These are phyloP conservation scores for Phytophthora pini DNA, from an alignment of 352 stramenopile genomes.

Conservation along the genomic window DNA sequence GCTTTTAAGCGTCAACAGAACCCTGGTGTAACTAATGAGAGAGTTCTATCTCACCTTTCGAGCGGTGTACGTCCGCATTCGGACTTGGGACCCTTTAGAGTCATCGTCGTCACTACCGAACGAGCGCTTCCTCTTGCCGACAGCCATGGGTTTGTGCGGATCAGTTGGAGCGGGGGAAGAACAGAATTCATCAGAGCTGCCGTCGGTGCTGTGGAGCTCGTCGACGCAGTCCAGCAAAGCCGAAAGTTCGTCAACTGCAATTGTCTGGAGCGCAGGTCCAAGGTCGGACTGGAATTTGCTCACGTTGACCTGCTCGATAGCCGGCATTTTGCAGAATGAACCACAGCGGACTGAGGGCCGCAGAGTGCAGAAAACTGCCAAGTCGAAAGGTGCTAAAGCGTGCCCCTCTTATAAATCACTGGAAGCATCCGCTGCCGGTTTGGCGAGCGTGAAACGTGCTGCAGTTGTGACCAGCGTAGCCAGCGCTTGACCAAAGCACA, in stretches of 20 bases:
- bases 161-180: background rate
- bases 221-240: constrained; percentile 13
- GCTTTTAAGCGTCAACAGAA: too few species aligned
- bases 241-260: constrained; percentile 21
- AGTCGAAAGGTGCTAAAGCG: too few species aligned
- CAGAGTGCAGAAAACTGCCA: constrained; percentile 16
- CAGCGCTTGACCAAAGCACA: too few species aligned
- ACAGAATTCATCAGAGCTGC: constrained; percentile 16
- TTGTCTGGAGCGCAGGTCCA: background rate
- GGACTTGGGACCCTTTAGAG: constrained; percentile 5
- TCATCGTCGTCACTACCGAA: constrained; percentile 18
- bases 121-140: constrained; percentile 21
- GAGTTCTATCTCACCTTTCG: constrained; percentile 26
- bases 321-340: constrained; percentile 23
- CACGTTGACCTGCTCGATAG: constrained; percentile 5
- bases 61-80: constrained; percentile 37
- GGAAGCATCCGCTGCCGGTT: background rate
- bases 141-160: background rate
- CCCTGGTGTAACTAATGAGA: background rate
- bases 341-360: background rate
- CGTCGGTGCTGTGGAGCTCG: constrained; percentile 8
- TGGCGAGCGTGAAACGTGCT: background rate
- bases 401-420: constrained; percentile 7
- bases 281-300: background rate
- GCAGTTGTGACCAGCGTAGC: background rate